These are phyloP conservation scores for Leccinum fallax DNA, from an alignment of 1,284 basidiomycete species.

Conservation along the genomic window DNA sequence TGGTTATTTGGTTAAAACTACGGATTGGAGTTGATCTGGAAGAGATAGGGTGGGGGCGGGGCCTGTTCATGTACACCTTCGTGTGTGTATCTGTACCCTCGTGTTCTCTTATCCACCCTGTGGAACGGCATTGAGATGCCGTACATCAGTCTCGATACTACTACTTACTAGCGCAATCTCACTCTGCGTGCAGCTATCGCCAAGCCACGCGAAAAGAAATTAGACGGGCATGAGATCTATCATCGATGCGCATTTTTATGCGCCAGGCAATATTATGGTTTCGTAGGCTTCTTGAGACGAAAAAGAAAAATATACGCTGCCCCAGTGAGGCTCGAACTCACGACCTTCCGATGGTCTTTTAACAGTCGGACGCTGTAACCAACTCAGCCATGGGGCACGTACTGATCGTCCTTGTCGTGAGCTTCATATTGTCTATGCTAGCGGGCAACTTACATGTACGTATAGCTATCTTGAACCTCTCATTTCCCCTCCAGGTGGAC, in stretches of 20 bases:
- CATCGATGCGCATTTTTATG: background rate
- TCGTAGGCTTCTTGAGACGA: background rate
- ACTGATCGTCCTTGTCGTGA: background rate
- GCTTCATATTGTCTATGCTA: background rate
- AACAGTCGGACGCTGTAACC: slow-evolving; percentile 85
- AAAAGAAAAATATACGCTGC: slow-evolving; percentile 41
- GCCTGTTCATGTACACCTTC: slow-evolving; percentile 3
- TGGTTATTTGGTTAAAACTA: too few relatives aligned
- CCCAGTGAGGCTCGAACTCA: slow-evolving; percentile 76
- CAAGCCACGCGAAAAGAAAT: background rate
- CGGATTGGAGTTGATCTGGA: background rate
- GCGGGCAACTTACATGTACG: too few relatives aligned
- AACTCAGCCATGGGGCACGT: slow-evolving; percentile 78
- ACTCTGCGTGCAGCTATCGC: background rate
- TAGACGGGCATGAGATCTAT: background rate
- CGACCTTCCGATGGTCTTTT: slow-evolving; percentile 64
- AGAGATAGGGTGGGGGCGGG: background rate
- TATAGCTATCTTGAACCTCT: too few relatives aligned
- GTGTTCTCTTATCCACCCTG: slow-evolving; percentile 13
- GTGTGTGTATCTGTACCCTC: slow-evolving; percentile 18
- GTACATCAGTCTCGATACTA: slow-evolving; percentile 9
- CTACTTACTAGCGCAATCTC: background rate
- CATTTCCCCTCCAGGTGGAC: background rate
- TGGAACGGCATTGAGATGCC: slow-evolving; percentile 4
- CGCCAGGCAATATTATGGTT: background rate